phyloP scores from a whole-genome alignment of 148 eudicot species.

The Polygonum maritimum region DNA sequence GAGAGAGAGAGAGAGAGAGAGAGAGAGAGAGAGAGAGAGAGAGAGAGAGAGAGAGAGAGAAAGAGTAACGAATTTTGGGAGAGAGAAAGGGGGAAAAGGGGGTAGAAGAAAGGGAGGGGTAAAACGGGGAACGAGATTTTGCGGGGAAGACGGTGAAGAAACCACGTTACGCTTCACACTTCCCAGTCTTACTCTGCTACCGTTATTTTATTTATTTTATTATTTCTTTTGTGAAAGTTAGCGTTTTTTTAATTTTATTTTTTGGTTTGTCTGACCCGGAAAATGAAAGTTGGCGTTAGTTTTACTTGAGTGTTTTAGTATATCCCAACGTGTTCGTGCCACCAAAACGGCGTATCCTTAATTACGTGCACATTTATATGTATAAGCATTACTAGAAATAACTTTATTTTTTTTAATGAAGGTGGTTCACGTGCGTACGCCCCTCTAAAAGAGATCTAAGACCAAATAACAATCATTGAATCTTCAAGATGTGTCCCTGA shows the following conservation, averaged over 20 bases:
- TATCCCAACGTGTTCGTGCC: neutral
- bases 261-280: neutral
- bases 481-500: too few relatives aligned
- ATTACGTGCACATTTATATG: too few relatives aligned
- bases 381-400: too few relatives aligned
- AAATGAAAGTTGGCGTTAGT: neutral
- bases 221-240: neutral
- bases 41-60: neutral
- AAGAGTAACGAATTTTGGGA: neutral
- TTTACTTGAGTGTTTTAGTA: neutral
- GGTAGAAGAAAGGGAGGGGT: neutral
- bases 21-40: neutral
- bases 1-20: neutral
- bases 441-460: too few relatives aligned
- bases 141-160: conserved; percentile 3
- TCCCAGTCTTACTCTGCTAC: neutral
- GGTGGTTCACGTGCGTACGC: too few relatives aligned
- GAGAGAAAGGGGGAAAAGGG: neutral
- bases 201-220: conserved; percentile 1
- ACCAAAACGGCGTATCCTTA: neutral
- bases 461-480: too few relatives aligned
- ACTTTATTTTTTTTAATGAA: too few relatives aligned
- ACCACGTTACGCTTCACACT: neutral
- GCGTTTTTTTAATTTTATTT: neutral
- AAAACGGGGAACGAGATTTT: neutral